Conservation (phyloP, 2,329 filamentous ascomycete genomes). For the Scedosporium aurantiacum region DNA sequence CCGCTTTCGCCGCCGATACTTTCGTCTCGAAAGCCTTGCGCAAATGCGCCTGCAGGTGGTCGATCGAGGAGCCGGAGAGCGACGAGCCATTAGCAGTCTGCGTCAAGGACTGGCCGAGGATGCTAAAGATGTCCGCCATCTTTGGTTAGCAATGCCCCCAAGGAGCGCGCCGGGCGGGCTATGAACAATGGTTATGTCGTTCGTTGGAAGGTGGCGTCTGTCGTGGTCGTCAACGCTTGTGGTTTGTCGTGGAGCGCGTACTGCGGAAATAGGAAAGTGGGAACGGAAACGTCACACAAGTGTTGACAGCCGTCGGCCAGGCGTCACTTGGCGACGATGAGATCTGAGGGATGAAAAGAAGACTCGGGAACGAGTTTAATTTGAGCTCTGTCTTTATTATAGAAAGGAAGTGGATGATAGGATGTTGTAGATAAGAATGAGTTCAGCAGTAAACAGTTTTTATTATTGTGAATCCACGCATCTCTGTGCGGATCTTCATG, state of each 20-base stretch:
- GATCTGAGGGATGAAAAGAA: too few relatives aligned
- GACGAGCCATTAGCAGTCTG: not conserved
- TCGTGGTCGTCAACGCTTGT: not conserved
- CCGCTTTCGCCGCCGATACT: constrained; percentile 34
- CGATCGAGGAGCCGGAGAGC: constrained; percentile 18
- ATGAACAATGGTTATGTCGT: not conserved
- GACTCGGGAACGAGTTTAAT: not conserved
- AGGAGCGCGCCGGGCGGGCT: not conserved
- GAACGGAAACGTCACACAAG: not conserved
- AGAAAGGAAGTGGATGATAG: too few relatives aligned
- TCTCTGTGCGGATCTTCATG: too few relatives aligned
- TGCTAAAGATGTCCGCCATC: constrained; percentile 5
- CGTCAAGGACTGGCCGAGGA: not conserved
- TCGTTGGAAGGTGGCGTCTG: not conserved
- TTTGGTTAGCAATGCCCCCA: not conserved
- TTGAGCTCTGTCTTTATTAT: too few relatives aligned
- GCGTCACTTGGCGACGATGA: too few relatives aligned
- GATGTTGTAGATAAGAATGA: too few relatives aligned
- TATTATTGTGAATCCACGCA: too few relatives aligned
- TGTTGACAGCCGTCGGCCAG: not conserved
- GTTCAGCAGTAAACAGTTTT: too few relatives aligned
- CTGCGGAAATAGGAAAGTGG: too few relatives aligned
- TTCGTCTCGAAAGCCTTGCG: constrained; percentile 28
- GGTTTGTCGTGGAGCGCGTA: too few relatives aligned
- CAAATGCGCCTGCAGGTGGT: constrained; percentile 37